phyloP scores from a whole-genome alignment of 129 eudicot species.

The Arctium lappa region DNA sequence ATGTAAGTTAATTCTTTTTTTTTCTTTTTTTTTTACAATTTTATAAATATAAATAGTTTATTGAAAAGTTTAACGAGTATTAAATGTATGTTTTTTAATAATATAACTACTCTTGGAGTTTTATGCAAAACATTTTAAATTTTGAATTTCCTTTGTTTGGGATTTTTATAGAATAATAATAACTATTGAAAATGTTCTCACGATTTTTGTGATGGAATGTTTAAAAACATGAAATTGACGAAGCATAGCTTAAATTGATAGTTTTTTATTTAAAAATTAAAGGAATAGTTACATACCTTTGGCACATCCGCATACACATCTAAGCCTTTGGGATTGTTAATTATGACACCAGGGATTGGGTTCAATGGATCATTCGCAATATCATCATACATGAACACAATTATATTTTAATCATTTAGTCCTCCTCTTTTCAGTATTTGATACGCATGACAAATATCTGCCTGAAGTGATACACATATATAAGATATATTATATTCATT shows the following conservation, averaged over 20 bases:
- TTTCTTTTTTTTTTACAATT: no score
- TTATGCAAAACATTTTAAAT: not conserved
- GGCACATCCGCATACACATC: conserved; percentile 81
- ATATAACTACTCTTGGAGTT: no score
- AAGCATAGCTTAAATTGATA: not conserved
- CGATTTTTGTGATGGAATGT: not conserved
- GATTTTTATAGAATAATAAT: no score
- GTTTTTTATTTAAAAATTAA: not conserved
- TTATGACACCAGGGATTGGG: conserved; percentile 55
- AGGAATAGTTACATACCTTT: conserved; percentile 38
- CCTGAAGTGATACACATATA: conserved; percentile 33
- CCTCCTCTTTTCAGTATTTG: conserved; percentile 73
- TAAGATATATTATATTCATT: not conserved
- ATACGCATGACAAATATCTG: conserved; percentile 77
- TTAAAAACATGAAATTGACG: no score
- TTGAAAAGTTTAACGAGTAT: no score
- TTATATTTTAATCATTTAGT: conserved; percentile 66
- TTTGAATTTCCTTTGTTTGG: not conserved
- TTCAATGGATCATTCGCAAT: conserved; percentile 46
- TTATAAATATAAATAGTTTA: no score
- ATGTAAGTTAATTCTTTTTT: no score
- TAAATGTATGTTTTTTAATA: not conserved
- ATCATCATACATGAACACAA: conserved; percentile 88
- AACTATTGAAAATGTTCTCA: not conserved
- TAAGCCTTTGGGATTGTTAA: conserved; percentile 56